Base-by-base conservation (phyloP, 306 rosid species). In the Corylus americana region DNA sequence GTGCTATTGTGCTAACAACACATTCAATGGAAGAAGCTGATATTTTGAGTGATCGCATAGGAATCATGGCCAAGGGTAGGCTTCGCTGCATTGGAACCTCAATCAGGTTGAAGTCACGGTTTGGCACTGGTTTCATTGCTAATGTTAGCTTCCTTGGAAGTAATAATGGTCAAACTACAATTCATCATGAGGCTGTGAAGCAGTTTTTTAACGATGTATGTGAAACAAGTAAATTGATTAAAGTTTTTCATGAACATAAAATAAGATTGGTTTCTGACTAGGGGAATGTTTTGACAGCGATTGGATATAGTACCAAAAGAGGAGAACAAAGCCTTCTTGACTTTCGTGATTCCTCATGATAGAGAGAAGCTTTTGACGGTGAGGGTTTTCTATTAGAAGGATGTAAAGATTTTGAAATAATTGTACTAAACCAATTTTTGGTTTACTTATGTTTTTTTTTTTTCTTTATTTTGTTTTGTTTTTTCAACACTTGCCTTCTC, bases 1-100 rank as follows among this genome's bases (percentile, higher is more conserved):
- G 97, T 1, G 92, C 95, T 22, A 87, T 94, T 80, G 79, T 94
- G 76, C 91, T 92, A 50, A 94, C 97, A 64, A 94, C 98, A 47
- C 97, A 94, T 80, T 94, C 97, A 54, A 94, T 94, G 98, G 98
- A 94, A 87, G 98, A 94, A 89, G 98, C 97, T 27, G 97, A 91
- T 82, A 86, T 91, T 83, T 81, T 94, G 79, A 83, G 98, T 45
- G 97, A 94, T 77, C 88, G 97, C 77, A 92, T 94, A 37, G 97
- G 95, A 77, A 94, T 92, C 76, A 94, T 92, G 97, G 97, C 97
- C 27, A 92, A 92, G 84, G 98, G 98, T 71, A 90, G 83, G 88
- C 95, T 94, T 42, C 88, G 91, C 29, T 94, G 98, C 78, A 91
- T 92, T 79, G 98, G 98, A 53, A 94, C 91, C 79, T 91, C 97